phyloP scores from a whole-genome alignment of 106 monocot species.

The Apostasia shenzhenica region DNA sequence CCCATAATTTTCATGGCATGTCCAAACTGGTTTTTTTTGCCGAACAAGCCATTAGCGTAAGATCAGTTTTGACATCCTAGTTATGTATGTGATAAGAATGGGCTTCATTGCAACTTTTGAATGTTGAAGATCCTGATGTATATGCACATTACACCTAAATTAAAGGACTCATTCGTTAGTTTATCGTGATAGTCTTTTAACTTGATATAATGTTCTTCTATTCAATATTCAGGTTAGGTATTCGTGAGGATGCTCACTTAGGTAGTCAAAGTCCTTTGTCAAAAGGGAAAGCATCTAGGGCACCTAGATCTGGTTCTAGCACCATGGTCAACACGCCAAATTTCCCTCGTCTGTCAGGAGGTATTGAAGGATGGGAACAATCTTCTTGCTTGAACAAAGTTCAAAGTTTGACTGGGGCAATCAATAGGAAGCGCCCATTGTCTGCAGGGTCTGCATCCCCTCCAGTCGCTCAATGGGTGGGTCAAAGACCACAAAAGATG shows the following conservation, averaged over 20 bases:
- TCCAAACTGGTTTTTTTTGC: no score
- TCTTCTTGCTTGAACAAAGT: constrained; percentile 33
- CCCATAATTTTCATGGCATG: no score
- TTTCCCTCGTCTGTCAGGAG: constrained; percentile 31
- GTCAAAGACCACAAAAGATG: constrained; percentile 62
- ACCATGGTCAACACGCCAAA: constrained; percentile 29
- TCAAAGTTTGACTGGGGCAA: constrained; percentile 24
- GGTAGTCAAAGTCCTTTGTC: constrained; percentile 47
- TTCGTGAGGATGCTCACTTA: constrained; percentile 52
- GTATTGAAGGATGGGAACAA: constrained; percentile 69
- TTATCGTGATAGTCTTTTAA: no score
- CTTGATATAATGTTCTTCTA: no score
- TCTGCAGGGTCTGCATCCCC: constrained; percentile 48
- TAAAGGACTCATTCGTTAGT: no score
- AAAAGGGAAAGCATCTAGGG: constrained; percentile 71
- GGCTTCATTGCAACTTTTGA: no score
- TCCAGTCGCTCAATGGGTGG: constrained; percentile 65
- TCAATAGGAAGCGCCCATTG: constrained; percentile 50
- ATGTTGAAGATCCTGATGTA: no score
- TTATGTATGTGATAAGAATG: no score
- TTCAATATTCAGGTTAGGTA: constrained; percentile 25
- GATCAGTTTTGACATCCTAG: no score
- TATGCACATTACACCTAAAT: no score
- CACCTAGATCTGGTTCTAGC: constrained; percentile 56
- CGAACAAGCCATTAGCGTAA: no score